Evolutionary conservation across 768 basidiomycete genomes (phyloP).

Genomic region (Daedaleopsis nitida): DNA sequence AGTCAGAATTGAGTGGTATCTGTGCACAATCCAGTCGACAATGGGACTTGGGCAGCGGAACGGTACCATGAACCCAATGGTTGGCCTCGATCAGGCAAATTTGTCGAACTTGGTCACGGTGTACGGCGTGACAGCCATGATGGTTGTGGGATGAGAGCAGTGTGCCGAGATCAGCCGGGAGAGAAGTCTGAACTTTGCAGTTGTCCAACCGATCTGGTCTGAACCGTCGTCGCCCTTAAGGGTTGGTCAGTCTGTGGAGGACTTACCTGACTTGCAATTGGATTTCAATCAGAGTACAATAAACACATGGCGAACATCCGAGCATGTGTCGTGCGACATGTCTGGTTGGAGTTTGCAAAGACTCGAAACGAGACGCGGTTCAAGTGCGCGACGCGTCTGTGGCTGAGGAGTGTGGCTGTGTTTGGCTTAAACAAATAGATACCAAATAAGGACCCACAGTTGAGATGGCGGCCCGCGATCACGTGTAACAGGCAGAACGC

Average conservation of each 20-base stretch:
- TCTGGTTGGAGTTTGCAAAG: too few relatives aligned
- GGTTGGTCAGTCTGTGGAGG: too few relatives aligned
- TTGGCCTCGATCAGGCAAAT: too few relatives aligned
- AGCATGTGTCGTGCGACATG: too few relatives aligned
- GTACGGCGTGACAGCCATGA: background rate
- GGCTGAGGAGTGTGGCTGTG: background rate
- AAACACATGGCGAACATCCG: background rate
- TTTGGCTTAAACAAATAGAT: background rate
- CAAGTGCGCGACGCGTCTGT: background rate
- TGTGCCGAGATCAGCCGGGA: background rate
- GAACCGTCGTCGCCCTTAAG: too few relatives aligned
- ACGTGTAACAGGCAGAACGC: background rate
- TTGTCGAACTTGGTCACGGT: background rate
- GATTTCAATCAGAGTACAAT: too few relatives aligned
- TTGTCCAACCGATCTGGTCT: background rate
- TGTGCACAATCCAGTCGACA: too few relatives aligned
- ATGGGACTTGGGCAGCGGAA: too few relatives aligned
- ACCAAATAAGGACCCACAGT: conserved; percentile 8
- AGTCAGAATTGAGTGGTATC: too few relatives aligned
- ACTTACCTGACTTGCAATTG: too few relatives aligned
- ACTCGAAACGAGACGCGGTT: too few relatives aligned
- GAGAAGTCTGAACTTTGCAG: background rate
- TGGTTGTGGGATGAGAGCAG: background rate
- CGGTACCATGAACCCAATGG: too few relatives aligned
- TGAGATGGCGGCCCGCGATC: conserved; percentile 2